These are phyloP conservation scores for Papilionanthe hybrid DNA, from an alignment of 116 monocot species.

Conservation along the genomic window DNA sequence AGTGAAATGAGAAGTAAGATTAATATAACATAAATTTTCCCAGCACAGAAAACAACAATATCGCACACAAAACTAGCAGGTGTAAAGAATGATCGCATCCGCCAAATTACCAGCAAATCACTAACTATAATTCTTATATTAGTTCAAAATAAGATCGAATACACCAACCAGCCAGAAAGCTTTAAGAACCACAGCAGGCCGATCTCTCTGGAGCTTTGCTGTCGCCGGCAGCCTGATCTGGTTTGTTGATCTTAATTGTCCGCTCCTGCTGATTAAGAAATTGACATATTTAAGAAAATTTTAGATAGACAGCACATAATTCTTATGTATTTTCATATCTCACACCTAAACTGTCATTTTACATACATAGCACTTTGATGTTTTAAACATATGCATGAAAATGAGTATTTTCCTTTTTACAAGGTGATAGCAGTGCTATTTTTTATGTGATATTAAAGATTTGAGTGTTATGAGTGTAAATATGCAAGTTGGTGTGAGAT, in stretches of 20 bases:
- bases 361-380: too few relatives aligned
- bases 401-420: too few relatives aligned
- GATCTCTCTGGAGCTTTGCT: constrained; percentile 33
- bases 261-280: constrained; percentile 25
- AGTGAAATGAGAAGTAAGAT: too few relatives aligned
- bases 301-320: too few relatives aligned
- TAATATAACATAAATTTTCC: background rate
- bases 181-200: constrained; percentile 52
- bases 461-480: too few relatives aligned
- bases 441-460: too few relatives aligned
- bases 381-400: too few relatives aligned
- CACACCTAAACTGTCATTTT: too few relatives aligned
- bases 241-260: constrained; percentile 62
- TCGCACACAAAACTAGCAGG: background rate
- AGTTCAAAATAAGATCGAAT: background rate
- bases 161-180: background rate
- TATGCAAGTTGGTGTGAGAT: too few relatives aligned
- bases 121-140: constrained; percentile 4
- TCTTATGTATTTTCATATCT: too few relatives aligned
- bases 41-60: constrained; percentile 3
- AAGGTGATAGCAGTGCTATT: too few relatives aligned
- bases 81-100: constrained; percentile 4
- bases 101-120: background rate
- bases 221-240: constrained; percentile 39
- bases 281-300: too few relatives aligned